A percentile compares a stretch with the other conserved stretches of the same genome.
Evolutionary conservation across 495 filamentous ascomycete species (phyloP).

Genomic region (Friedmanniomyces simplex): DNA sequence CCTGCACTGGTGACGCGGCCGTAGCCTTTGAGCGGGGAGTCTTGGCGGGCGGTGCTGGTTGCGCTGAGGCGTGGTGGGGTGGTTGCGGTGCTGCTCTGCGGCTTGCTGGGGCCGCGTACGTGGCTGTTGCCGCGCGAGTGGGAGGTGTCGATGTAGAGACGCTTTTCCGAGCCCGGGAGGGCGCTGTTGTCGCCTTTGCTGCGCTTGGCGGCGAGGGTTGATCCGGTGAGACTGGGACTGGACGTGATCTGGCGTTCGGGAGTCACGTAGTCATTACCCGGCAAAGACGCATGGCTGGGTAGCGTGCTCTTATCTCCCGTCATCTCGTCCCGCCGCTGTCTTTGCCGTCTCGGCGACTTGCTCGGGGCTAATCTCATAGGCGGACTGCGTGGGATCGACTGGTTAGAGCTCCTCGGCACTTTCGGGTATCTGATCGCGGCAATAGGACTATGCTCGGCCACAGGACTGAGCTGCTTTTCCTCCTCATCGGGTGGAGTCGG

Average conservation of each 20-base stretch:
- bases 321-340: neutral
- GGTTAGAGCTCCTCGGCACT: conserved; percentile 31
- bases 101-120: neutral
- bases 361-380: conserved; percentile 3
- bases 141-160: conserved; percentile 17
- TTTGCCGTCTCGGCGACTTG: conserved; percentile 3
- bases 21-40: conserved; percentile 19
- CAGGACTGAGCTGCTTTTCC: conserved; percentile 30
- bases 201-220: conserved; percentile 26
- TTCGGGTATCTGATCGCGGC: conserved; percentile 32
- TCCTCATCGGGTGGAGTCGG: conserved; percentile 32
- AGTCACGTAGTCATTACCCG: neutral
- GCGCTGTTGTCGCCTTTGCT: conserved; percentile 19
- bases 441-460: conserved; percentile 32
- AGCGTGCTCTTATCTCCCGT: conserved; percentile 4
- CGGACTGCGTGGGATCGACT: conserved; percentile 29
- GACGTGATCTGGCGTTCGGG: neutral
- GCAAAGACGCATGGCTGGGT: neutral
- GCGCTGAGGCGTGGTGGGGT: conserved; percentile 6
- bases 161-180: conserved; percentile 19
- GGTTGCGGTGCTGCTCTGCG: conserved; percentile 9
- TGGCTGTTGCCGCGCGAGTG: conserved; percentile 14
- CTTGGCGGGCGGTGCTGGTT: neutral
- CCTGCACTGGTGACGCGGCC: conserved; percentile 6
- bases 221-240: conserved; percentile 5